Evolutionary conservation across 495 filamentous ascomycete genomes (phyloP), one percentile per base, ranked within the genome.

Genomic region (Rostrohypoxylon terebratum): DNA sequence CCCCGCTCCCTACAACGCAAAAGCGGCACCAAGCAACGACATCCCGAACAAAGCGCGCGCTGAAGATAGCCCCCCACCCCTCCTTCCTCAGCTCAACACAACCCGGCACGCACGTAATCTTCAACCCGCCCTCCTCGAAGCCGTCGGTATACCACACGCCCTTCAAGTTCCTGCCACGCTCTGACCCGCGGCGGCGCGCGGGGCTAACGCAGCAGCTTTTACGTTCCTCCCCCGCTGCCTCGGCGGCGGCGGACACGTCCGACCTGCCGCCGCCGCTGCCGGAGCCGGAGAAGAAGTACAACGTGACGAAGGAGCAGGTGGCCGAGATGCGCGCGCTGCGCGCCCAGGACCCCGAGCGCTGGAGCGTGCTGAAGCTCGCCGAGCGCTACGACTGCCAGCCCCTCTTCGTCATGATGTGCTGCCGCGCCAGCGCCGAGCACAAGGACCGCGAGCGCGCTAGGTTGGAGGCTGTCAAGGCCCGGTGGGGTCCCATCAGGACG

Each of bases 81-180:
- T 91, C 91, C 60, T 95, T 93, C 82, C 83, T 87, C 59, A 71
- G 80, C 18, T 75, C 82, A 25, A 44, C 59, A 13, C 36, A 14
- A 1, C 4, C 59, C 45, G 55, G 54, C 45, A 74, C 81, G 63
- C 86, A 93, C 73, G 93, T 98, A 79, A 90, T 99, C 81, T 94
- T 91, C 90, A 98, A 98, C 82, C 96, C 96, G 45, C 96, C 96
- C 6, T 91, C 94, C n/a, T 89, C 93, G 34, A 87, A 88, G 0
- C 88, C 96, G 1, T 92, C 89, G 18, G 90, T 94, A 36, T 93
- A 90, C 79, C 88, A 96, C 78, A 99, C 96, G 3, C 96, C 96
- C 33, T 84, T 88, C 63, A 94, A 93, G 70, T 99, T 99, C 83
- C 90, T 99, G 14, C 96, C 96, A 31, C 82, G 84, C 68, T 82